Evolutionary conservation across 2,329 filamentous ascomycete genomes (phyloP).

Genomic region (Aspergillus puulaauensis): DNA sequence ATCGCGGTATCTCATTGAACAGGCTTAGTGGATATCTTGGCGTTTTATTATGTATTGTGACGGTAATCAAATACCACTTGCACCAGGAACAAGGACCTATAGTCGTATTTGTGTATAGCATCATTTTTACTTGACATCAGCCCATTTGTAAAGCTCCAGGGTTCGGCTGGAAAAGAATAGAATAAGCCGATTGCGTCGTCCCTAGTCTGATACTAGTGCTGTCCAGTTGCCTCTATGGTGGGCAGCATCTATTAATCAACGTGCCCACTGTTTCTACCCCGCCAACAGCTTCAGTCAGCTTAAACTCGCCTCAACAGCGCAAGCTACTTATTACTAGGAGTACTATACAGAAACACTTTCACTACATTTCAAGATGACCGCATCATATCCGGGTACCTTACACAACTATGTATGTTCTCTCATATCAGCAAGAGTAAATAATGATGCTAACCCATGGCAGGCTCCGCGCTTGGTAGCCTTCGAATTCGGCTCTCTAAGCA

Average conservation of each 20-base stretch:
- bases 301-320: neutral
- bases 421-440: slow-evolving; percentile 5
- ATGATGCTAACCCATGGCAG: slow-evolving; percentile 20
- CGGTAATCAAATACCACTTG: neutral
- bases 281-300: neutral
- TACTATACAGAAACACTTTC: neutral
- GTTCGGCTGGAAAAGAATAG: neutral
- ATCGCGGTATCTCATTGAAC: neutral
- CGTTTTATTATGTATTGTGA: slow-evolving; percentile 1
- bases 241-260: neutral
- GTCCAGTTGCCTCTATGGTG: neutral
- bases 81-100: neutral
- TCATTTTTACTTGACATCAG: neutral
- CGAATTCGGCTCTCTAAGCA: slow-evolving; percentile 33
- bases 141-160: neutral
- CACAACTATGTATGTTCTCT: slow-evolving; percentile 36
- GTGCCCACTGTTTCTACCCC: neutral
- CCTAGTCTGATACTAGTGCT: neutral
- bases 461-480: slow-evolving; percentile 41
- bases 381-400: slow-evolving; percentile 31
- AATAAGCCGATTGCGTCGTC: neutral
- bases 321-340: neutral
- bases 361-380: slow-evolving; percentile 12
- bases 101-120: neutral
- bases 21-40: slow-evolving; percentile 3